These are phyloP conservation scores for Geotrichum reessii DNA, from an alignment of 1,139 yeast genomes.

Conservation along the genomic window DNA sequence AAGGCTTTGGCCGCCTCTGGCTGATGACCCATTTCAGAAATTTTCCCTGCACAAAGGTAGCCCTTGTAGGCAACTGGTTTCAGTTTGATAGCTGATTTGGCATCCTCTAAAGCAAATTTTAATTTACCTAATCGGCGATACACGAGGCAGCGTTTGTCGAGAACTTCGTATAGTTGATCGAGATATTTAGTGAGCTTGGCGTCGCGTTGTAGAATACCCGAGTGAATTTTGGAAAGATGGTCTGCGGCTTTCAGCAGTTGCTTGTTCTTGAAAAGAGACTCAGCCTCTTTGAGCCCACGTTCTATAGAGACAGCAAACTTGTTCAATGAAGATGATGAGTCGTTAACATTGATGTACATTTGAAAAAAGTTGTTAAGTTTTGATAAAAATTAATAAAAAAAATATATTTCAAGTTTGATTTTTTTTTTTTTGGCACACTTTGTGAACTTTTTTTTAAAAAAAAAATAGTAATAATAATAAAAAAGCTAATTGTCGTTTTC, in stretches of 20 bases:
- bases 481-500: no score
- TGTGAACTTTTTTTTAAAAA: no score
- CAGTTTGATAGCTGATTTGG: conserved; percentile 4
- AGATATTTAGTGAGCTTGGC: background rate
- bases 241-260: background rate
- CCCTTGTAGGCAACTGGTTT: conserved; percentile 8
- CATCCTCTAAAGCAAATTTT: conserved; percentile 7
- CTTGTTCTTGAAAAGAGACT: background rate
- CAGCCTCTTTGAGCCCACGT: background rate
- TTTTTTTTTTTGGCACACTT: no score
- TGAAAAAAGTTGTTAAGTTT: background rate
- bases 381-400: background rate
- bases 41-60: conserved; percentile 14
- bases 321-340: background rate
- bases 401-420: background rate
- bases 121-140: background rate
- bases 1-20: conserved; percentile 2
- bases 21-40: conserved; percentile 10
- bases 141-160: conserved; percentile 12
- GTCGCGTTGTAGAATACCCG: background rate
- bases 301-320: background rate
- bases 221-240: background rate
- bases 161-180: background rate
- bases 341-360: background rate
- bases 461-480: no score